Evolutionary conservation across 2,329 filamentous ascomycete species (phyloP), one percentile per base, ranked within the genome.

Genomic region (Paradendryphiella salina): DNA sequence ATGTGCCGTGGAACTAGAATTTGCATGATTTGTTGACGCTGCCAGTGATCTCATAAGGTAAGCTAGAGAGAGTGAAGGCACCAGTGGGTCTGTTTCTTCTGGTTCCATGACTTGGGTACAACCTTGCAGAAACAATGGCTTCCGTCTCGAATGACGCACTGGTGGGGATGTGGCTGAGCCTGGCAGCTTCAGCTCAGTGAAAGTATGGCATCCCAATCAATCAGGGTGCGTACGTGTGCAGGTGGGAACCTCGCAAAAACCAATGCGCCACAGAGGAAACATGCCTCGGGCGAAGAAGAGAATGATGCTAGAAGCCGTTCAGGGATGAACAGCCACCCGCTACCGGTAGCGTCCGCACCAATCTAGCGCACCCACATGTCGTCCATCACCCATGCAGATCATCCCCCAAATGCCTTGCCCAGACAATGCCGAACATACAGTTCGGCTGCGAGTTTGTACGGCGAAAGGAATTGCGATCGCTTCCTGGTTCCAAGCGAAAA

Each of bases 331-430:
- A 46, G 29, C 31, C 17, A 21, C 4, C 38, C 18, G n/a, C 33
- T 46, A 51, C 38, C 18, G n/a, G 28, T 46, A 51, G 43, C 23
- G 31, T 20, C 48, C 36, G 48, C 32, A 51, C 31, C 2, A 41
- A 29, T 6, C 23, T 37, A 44, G 33, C 32, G 36, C 17, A 42
- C 43, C 43, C 42, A 41, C 31, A 40, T 8, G n/a, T 9, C 17
- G 23, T 26, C 23, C 42, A 31, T 29, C 23, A 37, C 42, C 33
- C 36, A 46, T 35, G 37, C 28, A 47, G 43, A 42, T 46, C 38
- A 41, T 37, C 42, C 34, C 9, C 33, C 34, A 28, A 21, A 17
- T 29, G 23, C 14, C 10, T 26, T 29, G 23, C 14, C 10, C 26
- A 14, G 28, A 21, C 13, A 40, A n/a, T 15, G 10, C 28, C 34